A percentile compares a stretch with the other conserved stretches of the same genome.
These are phyloP conservation scores for Fusarium graminum DNA, from an alignment of 2,329 filamentous ascomycete species.

Conservation along the genomic window DNA sequence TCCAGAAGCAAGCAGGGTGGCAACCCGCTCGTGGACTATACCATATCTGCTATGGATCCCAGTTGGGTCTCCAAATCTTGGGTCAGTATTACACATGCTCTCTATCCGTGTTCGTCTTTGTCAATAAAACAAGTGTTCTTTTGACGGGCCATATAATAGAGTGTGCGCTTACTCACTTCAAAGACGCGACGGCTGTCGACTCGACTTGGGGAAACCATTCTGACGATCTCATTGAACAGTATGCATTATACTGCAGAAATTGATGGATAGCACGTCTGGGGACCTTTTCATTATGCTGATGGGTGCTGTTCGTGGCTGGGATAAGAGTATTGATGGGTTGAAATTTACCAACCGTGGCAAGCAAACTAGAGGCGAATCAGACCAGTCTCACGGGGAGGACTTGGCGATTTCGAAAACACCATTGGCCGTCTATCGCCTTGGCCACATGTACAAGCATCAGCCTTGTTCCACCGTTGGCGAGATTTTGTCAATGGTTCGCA, in stretches of 20 bases:
- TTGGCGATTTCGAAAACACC: neutral
- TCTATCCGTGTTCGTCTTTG: neutral
- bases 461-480: neutral
- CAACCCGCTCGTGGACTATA: neutral
- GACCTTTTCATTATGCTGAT: neutral
- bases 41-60: neutral
- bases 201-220: neutral
- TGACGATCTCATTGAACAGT: neutral
- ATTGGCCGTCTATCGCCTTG: neutral
- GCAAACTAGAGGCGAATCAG: neutral
- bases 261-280: neutral
- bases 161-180: neutral
- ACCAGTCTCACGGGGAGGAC: neutral
- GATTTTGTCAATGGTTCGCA: neutral
- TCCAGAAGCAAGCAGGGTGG: neutral
- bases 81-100: neutral
- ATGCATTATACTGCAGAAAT: neutral
- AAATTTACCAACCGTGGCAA: neutral
- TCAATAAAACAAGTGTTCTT: neutral
- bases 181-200: neutral
- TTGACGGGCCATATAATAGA: neutral
- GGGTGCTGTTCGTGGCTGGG: neutral
- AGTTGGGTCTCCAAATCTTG: neutral
- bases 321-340: neutral
- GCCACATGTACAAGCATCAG: neutral